Evolutionary conservation across 164 flowering plant genomes (phyloP), one percentile per base, ranked within the genome.

Genomic region (Tinospora cordifolia): DNA sequence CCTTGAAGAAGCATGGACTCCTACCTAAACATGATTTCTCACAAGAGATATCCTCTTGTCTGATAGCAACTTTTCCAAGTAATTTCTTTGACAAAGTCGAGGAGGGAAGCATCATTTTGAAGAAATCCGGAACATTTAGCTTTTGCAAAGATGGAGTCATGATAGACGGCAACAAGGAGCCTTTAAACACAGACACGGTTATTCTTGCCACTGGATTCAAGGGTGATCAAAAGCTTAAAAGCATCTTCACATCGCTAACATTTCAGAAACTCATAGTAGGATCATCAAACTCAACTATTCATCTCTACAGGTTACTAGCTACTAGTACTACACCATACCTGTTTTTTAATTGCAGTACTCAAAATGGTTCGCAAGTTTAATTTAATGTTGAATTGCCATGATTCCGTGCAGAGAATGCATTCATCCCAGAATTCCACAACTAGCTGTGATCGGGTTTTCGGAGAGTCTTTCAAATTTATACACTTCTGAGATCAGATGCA

Each of bases 121-220:
- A 82, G 72, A 88, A 78, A 65, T 63, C 85, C 8, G 68, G 34
- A 7, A 72, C 60, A n/a, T 78, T 87, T n/a, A 57, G 83, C 67
- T 90, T 90, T 74, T 80, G 79, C 76, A 70, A 81, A 57, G 77
- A 86, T 0, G 92, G 89, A 0, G 25, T 88, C 66, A 8, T 83
- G 54, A 7, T 88, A 22, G 79, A 87, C 15, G 83, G 71, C 0
- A 81, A 82, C 8, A 40, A 0, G n/a, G 63, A 54, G 0, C 78
- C 82, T 24, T 8, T 82, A 19, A 66, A 90, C 51, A 72, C 83
- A 0, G 90, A 88, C 76, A 2, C 86, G 58, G 88, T 87, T 59
- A 87, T 90, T 71, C 51, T 88, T 36, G 90, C 86, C 10, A 88
- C 90, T 6, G 93, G 93, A 2, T 90, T 71, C 68, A 83, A 54